phyloP scores from a whole-genome alignment of 2,329 filamentous ascomycete species.

The Cercospora sojina region DNA sequence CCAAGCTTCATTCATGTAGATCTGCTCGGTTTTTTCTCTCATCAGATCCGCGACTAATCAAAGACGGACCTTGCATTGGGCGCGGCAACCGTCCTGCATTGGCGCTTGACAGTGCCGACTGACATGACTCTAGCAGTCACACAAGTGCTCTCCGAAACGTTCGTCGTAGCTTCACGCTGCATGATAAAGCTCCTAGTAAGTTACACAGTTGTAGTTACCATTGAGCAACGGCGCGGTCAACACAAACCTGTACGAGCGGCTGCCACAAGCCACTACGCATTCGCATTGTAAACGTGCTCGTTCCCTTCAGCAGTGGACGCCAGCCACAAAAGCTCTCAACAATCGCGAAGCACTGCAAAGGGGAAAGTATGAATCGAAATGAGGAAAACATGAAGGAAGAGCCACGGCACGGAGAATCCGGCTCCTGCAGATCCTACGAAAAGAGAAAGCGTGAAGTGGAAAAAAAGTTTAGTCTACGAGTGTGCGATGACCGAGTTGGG shows the following conservation, averaged over 20 bases:
- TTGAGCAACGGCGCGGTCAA: background rate
- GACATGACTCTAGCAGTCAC: background rate
- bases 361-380: background rate
- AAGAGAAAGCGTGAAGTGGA: background rate
- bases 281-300: background rate
- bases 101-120: background rate
- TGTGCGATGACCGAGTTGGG: background rate
- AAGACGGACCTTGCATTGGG: background rate
- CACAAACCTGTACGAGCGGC: background rate
- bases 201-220: background rate
- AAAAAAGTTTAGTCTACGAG: background rate
- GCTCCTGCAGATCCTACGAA: background rate
- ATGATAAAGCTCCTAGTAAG: background rate
- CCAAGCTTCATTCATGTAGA: background rate
- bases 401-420: background rate
- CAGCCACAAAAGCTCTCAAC: background rate
- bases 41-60: background rate
- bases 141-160: background rate
- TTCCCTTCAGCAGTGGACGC: background rate
- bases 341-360: background rate
- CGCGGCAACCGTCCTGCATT: background rate
- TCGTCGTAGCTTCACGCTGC: background rate
- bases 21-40: background rate
- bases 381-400: background rate
- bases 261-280: background rate